These are phyloP conservation scores for Coniella lustricola DNA, from an alignment of 2,329 filamentous ascomycete genomes.

Conservation along the genomic window DNA sequence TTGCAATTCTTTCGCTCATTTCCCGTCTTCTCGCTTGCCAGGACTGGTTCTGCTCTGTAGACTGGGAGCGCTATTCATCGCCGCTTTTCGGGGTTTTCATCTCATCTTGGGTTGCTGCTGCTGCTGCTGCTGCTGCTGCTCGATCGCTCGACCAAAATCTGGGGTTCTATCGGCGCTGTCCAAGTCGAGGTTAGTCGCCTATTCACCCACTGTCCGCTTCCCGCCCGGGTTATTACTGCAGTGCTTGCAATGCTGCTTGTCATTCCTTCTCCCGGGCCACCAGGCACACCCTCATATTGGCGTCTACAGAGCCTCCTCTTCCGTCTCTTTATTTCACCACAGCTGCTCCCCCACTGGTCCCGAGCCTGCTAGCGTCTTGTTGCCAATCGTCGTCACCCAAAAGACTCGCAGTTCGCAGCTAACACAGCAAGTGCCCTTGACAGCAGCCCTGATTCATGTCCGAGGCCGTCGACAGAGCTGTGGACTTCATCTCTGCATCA, in stretches of 20 bases:
- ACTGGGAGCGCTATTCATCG: no score
- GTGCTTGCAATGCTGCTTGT: background rate
- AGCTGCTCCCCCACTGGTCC: background rate
- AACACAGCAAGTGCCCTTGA: background rate
- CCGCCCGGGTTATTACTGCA: background rate
- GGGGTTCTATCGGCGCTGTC: background rate
- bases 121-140: background rate
- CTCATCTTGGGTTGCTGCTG: no score
- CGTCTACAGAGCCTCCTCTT: background rate
- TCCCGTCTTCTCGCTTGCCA: no score
- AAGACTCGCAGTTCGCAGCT: background rate
- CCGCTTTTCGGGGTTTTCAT: background rate
- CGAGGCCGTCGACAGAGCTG: background rate
- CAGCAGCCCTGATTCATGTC: background rate
- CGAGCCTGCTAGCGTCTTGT: no score
- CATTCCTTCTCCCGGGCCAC: background rate
- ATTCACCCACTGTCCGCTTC: background rate
- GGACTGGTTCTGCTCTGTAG: no score
- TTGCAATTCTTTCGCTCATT: no score
- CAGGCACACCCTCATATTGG: no score
- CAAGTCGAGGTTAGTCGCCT: background rate
- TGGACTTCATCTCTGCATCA: background rate
- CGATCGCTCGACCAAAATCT: background rate
- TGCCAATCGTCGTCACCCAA: background rate
- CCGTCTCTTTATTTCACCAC: background rate